phyloP scores from a whole-genome alignment of 257 asterid species.

The Phtheirospermum japonicum region DNA sequence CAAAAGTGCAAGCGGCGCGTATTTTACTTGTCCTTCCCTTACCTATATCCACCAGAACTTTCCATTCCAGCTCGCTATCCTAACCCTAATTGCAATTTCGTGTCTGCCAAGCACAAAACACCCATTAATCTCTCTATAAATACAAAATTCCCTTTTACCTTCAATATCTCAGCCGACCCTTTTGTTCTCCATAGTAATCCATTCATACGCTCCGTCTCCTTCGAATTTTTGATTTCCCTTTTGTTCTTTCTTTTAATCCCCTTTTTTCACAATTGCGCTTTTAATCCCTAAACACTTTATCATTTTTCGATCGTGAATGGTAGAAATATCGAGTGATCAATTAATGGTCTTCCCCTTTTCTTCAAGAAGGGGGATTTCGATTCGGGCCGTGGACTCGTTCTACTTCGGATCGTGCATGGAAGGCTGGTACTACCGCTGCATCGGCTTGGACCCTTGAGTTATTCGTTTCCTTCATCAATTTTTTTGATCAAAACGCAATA shows the following conservation, averaged over 20 bases:
- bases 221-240: not conserved
- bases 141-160: not conserved
- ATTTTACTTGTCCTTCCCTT: not conserved
- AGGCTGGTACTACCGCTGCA: constrained; percentile 95
- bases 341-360: constrained; percentile 68
- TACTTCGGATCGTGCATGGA: constrained; percentile 68
- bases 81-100: not conserved
- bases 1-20: not conserved
- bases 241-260: not conserved
- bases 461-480: not conserved
- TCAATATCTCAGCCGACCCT: not conserved
- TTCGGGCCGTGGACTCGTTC: constrained; percentile 42
- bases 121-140: not conserved
- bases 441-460: constrained; percentile 69
- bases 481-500: not conserved
- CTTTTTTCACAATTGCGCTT: not conserved
- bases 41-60: not conserved
- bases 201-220: not conserved
- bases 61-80: not conserved
- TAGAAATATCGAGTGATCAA: constrained; percentile 40
- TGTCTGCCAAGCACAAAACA: not conserved
- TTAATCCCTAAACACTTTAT: not conserved
- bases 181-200: constrained; percentile 6
- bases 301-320: constrained; percentile 51
- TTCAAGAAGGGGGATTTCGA: constrained; percentile 60